Evolutionary conservation across 441 rosid species (phyloP).

Genomic region (Adansonia grandidieri): DNA sequence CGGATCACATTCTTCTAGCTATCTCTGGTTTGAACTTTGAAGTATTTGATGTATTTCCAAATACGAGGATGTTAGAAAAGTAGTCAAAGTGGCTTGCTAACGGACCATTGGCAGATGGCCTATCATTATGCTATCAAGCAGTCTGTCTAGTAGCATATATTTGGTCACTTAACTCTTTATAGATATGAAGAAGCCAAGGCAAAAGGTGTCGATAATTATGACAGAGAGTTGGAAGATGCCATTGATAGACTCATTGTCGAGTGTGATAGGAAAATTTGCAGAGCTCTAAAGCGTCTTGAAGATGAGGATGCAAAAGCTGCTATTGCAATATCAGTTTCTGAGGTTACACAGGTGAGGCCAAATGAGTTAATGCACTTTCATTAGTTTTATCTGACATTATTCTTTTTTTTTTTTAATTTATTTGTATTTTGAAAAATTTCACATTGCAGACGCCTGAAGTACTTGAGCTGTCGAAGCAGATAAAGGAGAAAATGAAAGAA

Average conservation of each 20-base stretch:
- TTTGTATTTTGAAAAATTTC: constrained; percentile 20
- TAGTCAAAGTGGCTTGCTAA: background rate
- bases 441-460: constrained; percentile 73
- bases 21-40: background rate
- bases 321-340: constrained; percentile 92
- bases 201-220: constrained; percentile 82
- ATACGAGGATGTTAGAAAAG: background rate
- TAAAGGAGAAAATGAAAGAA: constrained; percentile 93
- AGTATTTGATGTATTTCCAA: background rate
- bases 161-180: constrained; percentile 42
- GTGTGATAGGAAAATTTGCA: constrained; percentile 92
- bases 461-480: constrained; percentile 80
- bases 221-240: constrained; percentile 92
- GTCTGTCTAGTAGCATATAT: background rate
- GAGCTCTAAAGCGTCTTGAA: constrained; percentile 98
- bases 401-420: background rate
- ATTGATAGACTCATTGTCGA: constrained; percentile 94
- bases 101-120: background rate
- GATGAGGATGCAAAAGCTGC: constrained; percentile 99
- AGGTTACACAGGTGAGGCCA: constrained; percentile 84
- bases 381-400: background rate
- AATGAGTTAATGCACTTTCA: background rate
- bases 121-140: background rate
- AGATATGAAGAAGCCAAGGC: constrained; percentile 89
- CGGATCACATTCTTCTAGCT: background rate